A percentile compares a stretch with the other conserved stretches of the same genome.
Conservation (phyloP, 2,329 filamentous ascomycete species). For the Pyrenochaeta sp. region DNA sequence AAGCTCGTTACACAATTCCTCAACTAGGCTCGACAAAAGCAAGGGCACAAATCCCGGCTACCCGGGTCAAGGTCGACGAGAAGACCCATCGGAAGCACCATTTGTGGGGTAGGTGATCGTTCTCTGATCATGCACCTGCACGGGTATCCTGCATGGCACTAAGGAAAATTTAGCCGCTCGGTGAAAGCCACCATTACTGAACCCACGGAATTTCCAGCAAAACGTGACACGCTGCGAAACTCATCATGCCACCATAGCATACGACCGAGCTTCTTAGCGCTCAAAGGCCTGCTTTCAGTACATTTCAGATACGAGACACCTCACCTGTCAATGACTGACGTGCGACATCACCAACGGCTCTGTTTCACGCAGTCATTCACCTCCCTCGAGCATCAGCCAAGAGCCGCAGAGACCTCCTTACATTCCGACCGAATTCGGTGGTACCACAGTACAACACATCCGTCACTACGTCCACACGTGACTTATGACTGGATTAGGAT, state of each 20-base stretch:
- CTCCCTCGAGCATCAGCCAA: constrained; percentile 24
- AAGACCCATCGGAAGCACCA: constrained; percentile 36
- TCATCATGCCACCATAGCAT: constrained; percentile 5
- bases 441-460: constrained; percentile 33
- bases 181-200: background rate
- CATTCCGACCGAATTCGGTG: constrained; percentile 28
- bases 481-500: constrained; percentile 8
- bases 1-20: constrained; percentile 29
- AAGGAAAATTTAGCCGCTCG: constrained; percentile 16
- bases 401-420: constrained; percentile 35
- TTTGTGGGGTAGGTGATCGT: constrained; percentile 35
- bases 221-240: constrained; percentile 14
- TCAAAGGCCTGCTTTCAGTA: constrained; percentile 11
- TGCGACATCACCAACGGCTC: constrained; percentile 37
- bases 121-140: constrained; percentile 37
- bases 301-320: constrained; percentile 25
- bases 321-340: constrained; percentile 33
- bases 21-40: constrained; percentile 34
- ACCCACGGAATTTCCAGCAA: constrained; percentile 12
- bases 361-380: constrained; percentile 32
- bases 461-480: constrained; percentile 25
- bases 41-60: constrained; percentile 40
- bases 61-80: constrained; percentile 35
- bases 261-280: constrained; percentile 13
- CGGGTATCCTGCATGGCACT: constrained; percentile 40